Base-by-base conservation (phyloP, 2,329 filamentous ascomycete species). In the Biscogniauxia mediterranea region DNA sequence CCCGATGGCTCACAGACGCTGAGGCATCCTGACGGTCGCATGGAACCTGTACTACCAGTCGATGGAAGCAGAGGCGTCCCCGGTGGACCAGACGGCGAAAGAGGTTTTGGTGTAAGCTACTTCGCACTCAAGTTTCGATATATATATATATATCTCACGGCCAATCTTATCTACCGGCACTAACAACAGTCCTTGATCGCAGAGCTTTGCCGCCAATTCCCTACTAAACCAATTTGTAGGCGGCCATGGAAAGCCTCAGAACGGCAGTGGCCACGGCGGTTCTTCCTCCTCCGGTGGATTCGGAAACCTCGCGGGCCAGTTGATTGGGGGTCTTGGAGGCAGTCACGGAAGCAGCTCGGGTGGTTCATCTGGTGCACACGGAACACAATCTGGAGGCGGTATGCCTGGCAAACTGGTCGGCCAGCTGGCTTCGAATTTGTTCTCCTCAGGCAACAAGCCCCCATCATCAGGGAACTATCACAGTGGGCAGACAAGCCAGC, bases 31-130 rank as follows among this genome's bases (percentile, higher is more conserved):
- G 85, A 89, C 70, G 86, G 85, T 49, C 81, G 82, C 42, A 78
- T 87, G 77, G 85, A 88, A 73, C 85, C 85, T 21, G 80, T 83
- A 62, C 75, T 83, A 76, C 82, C 80, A 7, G 71, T 67, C 52
- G 82, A 83, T 51, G 81, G 79, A 42, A 78, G 78, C 59, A 78
- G 83, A 68, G 82, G 81, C 57, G 25, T 57, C 52, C 69, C 78
- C 20, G 81, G 83, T 64, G 84, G 83, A 3, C 80, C 78, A 25
- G 77, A 78, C 26, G 82, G 85, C 38, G 87, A 90, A 56, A 81
- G 88, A 64, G 85, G 87, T 50, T 75, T 91, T 59, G 86, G 88
- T 63, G 88, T 90, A 83, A 73, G 87, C 82, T 60, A 51, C 55
- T 64, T 58, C 61, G 57, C 61, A 38, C 61, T 55, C 38, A 46